phyloP scores from a whole-genome alignment of 306 rosid genomes.

The Malus orientalis region DNA sequence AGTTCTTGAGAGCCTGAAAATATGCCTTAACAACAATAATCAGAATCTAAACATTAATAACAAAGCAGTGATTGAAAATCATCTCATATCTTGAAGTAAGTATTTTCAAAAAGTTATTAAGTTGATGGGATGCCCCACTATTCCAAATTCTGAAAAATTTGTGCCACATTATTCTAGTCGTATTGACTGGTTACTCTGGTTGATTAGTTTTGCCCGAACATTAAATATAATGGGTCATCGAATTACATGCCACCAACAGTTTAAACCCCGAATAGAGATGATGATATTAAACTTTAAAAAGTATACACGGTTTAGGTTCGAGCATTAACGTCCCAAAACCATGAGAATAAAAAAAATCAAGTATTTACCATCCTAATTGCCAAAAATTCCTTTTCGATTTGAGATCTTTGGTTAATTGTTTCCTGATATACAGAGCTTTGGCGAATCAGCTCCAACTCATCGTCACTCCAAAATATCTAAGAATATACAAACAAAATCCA shows the following conservation, averaged over 20 bases:
- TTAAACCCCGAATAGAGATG: not conserved
- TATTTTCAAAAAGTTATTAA: too few relatives aligned
- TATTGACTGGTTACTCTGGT: not conserved
- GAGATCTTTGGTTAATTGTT: too few relatives aligned
- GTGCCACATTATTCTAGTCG: not conserved
- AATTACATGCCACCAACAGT: not conserved
- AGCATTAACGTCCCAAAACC: not conserved
- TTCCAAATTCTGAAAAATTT: too few relatives aligned
- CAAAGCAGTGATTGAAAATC: not conserved
- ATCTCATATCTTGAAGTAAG: not conserved
- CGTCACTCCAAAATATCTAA: too few relatives aligned
- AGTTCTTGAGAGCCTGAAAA: constrained; percentile 46
- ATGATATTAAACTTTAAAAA: not conserved
- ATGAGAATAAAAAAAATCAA: constrained; percentile 3
- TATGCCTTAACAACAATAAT: not conserved
- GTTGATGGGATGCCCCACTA: too few relatives aligned
- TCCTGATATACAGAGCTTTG: too few relatives aligned
- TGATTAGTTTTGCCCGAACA: not conserved
- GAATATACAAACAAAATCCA: too few relatives aligned
- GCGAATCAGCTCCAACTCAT: too few relatives aligned
- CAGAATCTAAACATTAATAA: not conserved
- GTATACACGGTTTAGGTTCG: not conserved
- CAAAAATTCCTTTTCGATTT: too few relatives aligned
- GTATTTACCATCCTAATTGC: constrained; percentile 23
- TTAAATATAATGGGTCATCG: too few relatives aligned